Base-by-base conservation (phyloP, 1,139 yeast genomes). In the Zygoascus hellenicus region DNA sequence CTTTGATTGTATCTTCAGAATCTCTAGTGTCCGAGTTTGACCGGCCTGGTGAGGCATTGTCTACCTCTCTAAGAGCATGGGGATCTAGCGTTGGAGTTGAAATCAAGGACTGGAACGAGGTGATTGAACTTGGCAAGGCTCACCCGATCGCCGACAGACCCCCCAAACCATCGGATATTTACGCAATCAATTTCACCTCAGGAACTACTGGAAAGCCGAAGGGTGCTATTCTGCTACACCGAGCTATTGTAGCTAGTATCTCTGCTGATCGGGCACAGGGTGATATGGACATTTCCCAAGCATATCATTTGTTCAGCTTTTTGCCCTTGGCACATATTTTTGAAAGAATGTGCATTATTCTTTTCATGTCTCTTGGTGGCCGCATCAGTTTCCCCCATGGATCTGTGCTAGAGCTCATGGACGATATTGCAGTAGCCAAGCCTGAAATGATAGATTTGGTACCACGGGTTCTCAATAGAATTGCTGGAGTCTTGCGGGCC, bases 141-240 rank as follows among this genome's bases (percentile, higher is more conserved):
- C 70, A 71, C 56, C 76, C 77, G 3, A 59, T 69, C 7, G 69
- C 72, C 0, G 71, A 71, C 43, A 64, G 67, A 34, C 76, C 78
- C 6, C 85, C 89, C 13, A 63, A 59, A 0, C 76, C 81, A 1
- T 75, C 77, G 5, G 74, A 81, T 34, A 53, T 73, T 14, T 77
- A 79, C 55, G 81, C 90, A 42, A 79, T 85, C 52, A 80, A 84
- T 38, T 85, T 83, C 65, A 85, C 95, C 10, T 81, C 89, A 7
- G 90, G 90, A 33, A 81, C 90, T 19, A 82, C 90, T 3, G 89
- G 89, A 13, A 64, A 70, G 48, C 90, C 90, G 14, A 83, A 83
- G 63, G 90, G 90, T 41, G 90, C 81, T 11, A 75, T 77, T 31
- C 67, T 83, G 54, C 69, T 77, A 6, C 87, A 83, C 48, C 63